Evolutionary conservation across 2,329 filamentous ascomycete species (phyloP).

Genomic region (Penicillium sp.): DNA sequence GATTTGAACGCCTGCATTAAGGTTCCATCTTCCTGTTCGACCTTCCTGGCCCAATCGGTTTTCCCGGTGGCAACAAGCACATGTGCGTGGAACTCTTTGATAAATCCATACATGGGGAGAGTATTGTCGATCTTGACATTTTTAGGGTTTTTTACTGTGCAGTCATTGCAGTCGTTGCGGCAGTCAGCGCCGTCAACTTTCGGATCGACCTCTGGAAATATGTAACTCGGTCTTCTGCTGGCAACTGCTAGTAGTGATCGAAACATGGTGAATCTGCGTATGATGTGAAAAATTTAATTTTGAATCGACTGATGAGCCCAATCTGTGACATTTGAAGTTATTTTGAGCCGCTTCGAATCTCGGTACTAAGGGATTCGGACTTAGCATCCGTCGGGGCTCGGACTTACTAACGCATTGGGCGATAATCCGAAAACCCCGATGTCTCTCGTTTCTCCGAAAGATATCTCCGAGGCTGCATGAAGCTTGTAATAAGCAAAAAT

Average conservation of each 20-base stretch:
- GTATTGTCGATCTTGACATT: neutral
- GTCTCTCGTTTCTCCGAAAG: neutral
- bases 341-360: no score
- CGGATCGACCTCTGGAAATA: neutral
- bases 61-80: neutral
- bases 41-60: neutral
- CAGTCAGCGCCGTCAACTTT: neutral
- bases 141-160: neutral
- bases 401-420: neutral
- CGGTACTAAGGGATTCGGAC: neutral
- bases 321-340: no score
- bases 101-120: neutral
- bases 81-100: neutral
- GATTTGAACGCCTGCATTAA: neutral
- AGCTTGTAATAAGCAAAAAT: no score
- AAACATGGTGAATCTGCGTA: neutral
- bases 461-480: neutral
- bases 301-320: no score
- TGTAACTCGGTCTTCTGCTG: neutral
- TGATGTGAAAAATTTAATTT: neutral
- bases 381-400: neutral
- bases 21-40: neutral
- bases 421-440: neutral
- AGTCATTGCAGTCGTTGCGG: neutral
- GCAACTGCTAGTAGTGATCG: neutral